Conservation (phyloP, 1,284 basidiomycete genomes). For the Ustilago xerochloae region DNA sequence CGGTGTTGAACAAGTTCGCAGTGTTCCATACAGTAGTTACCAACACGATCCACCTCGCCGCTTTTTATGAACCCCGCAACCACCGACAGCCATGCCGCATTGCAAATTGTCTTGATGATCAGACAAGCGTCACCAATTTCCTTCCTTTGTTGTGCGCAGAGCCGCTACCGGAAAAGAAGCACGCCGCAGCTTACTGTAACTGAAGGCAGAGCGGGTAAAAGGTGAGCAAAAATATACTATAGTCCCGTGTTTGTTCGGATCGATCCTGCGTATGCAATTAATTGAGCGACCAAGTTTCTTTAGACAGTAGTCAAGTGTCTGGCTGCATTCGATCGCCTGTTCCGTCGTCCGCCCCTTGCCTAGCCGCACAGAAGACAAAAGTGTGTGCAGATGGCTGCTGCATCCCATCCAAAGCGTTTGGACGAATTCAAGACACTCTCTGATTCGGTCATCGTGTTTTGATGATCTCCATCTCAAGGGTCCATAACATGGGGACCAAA, state of each 20-base stretch:
- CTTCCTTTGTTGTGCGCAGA: no score
- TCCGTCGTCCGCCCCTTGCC: background rate
- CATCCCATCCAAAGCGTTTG: background rate
- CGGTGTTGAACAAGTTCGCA: no score
- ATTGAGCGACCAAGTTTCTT: background rate
- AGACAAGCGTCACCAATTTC: no score
- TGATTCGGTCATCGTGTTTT: background rate
- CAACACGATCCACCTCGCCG: no score
- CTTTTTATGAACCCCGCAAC: background rate
- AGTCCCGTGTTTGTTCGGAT: background rate
- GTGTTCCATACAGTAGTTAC: no score
- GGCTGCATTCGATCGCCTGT: constrained; percentile 1
- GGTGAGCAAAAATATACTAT: no score
- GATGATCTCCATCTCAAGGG: background rate
- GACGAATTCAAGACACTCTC: no score
- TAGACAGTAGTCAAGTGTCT: background rate
- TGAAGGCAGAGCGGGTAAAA: no score
- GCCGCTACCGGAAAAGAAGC: no score
- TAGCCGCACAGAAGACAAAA: background rate
- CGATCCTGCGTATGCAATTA: background rate
- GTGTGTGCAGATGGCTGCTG: background rate
- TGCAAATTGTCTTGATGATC: background rate
- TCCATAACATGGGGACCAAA: background rate
- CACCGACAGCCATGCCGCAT: background rate
- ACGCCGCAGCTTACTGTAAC: no score